Conservation (phyloP, 164 flowering plant species). For the Vitis riparia region DNA sequence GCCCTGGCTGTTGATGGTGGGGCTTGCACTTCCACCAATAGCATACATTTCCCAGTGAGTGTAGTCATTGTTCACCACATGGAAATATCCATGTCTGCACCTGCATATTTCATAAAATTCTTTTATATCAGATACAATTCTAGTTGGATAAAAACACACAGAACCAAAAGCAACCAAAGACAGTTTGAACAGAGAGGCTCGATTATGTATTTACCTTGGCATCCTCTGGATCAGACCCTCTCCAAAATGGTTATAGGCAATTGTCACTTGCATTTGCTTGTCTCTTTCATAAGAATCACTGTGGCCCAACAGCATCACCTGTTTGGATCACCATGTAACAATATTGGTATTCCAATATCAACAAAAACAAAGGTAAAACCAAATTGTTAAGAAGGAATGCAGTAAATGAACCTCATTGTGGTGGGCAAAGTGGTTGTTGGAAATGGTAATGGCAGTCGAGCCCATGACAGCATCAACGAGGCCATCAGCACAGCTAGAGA, state of each 20-base stretch:
- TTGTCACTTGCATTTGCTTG: conserved; percentile 95
- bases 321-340: neutral
- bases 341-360: neutral
- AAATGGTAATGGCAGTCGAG: conserved; percentile 89
- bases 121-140: neutral
- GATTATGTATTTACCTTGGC: conserved; percentile 72
- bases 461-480: conserved; percentile 97
- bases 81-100: conserved; percentile 91
- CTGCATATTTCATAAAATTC: conserved; percentile 33
- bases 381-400: neutral
- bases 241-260: conserved; percentile 96
- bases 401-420: conserved; percentile 76
- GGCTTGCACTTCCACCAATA: conserved; percentile 88
- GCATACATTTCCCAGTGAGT: conserved; percentile 99
- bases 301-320: conserved; percentile 97
- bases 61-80: conserved; percentile 95
- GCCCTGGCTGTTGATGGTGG: conserved; percentile 95
- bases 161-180: neutral
- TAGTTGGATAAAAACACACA: neutral
- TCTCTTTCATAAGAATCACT: conserved; percentile 81
- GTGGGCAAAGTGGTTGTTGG: conserved; percentile 88
- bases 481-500: conserved; percentile 90
- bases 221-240: conserved; percentile 96
- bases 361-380: neutral
- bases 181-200: neutral